Percentiles rank a stretch among this genome's conserved stretches.
Evolutionary conservation across 352 stramenopile genomes (phyloP).

Genomic region (Saprolegnia diclina): DNA sequence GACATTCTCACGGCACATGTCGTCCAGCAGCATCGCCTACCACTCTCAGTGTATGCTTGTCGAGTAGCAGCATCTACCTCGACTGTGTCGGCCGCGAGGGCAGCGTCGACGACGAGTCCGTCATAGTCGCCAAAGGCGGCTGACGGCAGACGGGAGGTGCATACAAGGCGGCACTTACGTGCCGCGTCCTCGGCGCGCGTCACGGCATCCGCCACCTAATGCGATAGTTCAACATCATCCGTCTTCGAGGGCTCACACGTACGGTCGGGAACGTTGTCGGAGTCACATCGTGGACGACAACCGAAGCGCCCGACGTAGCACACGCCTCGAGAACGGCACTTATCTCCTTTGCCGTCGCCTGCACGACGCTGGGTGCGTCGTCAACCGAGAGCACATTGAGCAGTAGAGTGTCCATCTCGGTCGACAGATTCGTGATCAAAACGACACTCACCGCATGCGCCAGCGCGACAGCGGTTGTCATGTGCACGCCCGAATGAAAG

Average conservation of each 20-base stretch:
- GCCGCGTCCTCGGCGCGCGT: no score
- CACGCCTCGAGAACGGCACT: constrained; percentile 4
- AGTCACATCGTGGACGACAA: constrained; percentile 15
- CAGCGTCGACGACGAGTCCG: no score
- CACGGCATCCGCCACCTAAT: no score
- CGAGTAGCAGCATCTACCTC: no score
- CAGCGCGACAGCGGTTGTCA: background rate
- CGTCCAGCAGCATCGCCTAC: background rate
- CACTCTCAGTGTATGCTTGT: no score
- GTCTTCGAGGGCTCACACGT: no score
- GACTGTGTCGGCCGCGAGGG: no score
- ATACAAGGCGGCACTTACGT: no score
- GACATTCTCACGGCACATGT: constrained; percentile 9
- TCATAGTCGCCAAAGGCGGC: no score
- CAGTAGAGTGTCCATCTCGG: constrained; percentile 17
- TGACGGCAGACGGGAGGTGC: no score
- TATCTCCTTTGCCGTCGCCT: constrained; percentile 11
- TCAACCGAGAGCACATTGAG: background rate
- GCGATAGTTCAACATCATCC: no score
- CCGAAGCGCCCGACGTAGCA: background rate
- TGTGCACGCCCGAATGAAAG: constrained; percentile 18
- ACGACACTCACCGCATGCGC: constrained; percentile 10
- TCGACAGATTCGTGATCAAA: constrained; percentile 14
- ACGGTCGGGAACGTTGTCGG: background rate
- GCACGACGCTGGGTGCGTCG: background rate